These are phyloP conservation scores for Fistulina hepatica DNA, from an alignment of 1,284 basidiomycete species.

Conservation along the genomic window DNA sequence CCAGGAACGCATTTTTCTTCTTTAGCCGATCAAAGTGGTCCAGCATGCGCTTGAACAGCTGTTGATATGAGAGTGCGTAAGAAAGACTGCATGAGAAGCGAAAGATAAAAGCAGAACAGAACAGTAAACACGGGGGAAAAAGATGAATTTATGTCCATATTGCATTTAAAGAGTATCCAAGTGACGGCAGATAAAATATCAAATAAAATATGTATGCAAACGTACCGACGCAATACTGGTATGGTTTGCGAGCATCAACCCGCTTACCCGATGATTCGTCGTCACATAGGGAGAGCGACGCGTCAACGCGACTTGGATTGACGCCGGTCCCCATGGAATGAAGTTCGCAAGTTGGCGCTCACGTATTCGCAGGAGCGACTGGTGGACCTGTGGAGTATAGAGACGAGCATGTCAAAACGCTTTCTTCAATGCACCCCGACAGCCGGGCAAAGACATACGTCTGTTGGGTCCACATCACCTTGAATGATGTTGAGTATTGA, in stretches of 20 bases:
- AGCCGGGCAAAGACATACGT: slow-evolving; percentile 43
- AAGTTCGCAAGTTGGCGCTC: slow-evolving; percentile 96
- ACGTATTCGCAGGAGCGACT: slow-evolving; percentile 91
- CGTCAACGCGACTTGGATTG: slow-evolving; percentile 94
- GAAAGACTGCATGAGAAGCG: too few species aligned
- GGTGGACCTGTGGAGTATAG: slow-evolving; percentile 70
- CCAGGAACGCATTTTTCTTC: slow-evolving; percentile 90
- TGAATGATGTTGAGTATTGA: slow-evolving; percentile 98
- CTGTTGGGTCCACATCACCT: slow-evolving; percentile 95
- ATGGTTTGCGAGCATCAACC: slow-evolving; percentile 98
- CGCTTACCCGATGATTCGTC: slow-evolving; percentile 87
- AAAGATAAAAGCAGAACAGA: too few species aligned
- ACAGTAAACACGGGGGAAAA: too few species aligned
- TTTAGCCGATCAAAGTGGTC: slow-evolving; percentile 89
- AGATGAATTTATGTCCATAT: too few species aligned
- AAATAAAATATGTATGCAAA: slow-evolving; percentile 12
- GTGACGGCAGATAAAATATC: background rate
- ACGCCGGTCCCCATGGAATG: slow-evolving; percentile 98
- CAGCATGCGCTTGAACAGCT: slow-evolving; percentile 94
- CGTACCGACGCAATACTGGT: slow-evolving; percentile 91
- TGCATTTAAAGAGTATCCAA: slow-evolving; percentile 1
- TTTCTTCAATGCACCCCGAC: background rate
- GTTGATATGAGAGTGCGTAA: too few species aligned
- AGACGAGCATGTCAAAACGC: background rate
- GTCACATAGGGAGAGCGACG: slow-evolving; percentile 84